Percentiles rank a stretch among this genome's conserved stretches.
phyloP scores from a whole-genome alignment of 2,329 filamentous ascomycete species.

The Botrytis medusae region DNA sequence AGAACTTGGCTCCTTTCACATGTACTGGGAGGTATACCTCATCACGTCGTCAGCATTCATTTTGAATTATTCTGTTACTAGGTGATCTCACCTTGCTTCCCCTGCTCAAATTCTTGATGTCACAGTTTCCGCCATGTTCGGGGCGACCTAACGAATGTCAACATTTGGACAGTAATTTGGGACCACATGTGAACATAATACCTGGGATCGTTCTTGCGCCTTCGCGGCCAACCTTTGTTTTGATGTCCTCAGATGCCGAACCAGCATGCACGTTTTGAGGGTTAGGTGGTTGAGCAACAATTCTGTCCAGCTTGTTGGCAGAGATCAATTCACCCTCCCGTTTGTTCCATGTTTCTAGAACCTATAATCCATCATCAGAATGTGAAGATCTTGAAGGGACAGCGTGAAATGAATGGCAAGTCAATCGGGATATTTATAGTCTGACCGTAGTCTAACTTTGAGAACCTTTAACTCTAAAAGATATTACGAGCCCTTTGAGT shows the following conservation, averaged over 20 bases:
- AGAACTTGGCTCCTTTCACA: constrained; percentile 83
- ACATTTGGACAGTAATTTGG: neutral
- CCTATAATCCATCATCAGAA: constrained; percentile 31
- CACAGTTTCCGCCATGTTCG: constrained; percentile 74
- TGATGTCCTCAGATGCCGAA: constrained; percentile 55
- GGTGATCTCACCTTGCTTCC: constrained; percentile 47
- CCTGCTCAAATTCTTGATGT: constrained; percentile 82
- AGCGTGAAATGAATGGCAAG: neutral
- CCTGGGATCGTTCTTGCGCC: constrained; percentile 85
- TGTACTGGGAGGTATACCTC: constrained; percentile 89
- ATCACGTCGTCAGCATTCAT: constrained; percentile 32
- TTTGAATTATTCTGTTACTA: neutral
- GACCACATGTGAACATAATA: neutral
- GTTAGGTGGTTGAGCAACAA: constrained; percentile 76
- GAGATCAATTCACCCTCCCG: constrained; percentile 79
- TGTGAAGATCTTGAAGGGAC: neutral
- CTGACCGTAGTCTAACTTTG: neutral
- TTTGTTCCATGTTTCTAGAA: constrained; percentile 79
- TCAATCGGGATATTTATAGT: neutral
- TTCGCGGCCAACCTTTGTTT: constrained; percentile 68
- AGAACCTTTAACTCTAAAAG: neutral
- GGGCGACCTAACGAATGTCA: constrained; percentile 31
- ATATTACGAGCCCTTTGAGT: neutral
- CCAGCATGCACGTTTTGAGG: constrained; percentile 73
- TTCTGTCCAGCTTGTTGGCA: constrained; percentile 62